phyloP scores from a whole-genome alignment of 164 flowering plant species.

The Piper betle region DNA sequence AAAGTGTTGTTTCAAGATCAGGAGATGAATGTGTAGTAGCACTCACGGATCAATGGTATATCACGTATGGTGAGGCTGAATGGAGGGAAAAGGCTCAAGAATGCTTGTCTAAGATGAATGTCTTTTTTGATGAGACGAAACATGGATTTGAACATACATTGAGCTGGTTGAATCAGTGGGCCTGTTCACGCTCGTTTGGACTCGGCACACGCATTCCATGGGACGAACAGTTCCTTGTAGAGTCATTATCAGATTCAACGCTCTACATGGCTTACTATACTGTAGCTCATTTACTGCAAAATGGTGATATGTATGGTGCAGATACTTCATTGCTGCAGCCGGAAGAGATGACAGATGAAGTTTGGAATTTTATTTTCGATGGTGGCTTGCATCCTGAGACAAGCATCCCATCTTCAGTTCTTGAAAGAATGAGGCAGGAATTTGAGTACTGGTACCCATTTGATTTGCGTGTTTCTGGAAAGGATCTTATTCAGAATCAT shows the following conservation, averaged over 20 bases:
- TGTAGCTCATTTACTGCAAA: constrained; percentile 59
- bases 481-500: constrained; percentile 90
- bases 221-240: constrained; percentile 80
- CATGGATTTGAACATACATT: constrained; percentile 81
- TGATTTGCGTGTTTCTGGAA: constrained; percentile 87
- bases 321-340: constrained; percentile 55
- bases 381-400: constrained; percentile 46
- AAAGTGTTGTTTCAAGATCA: constrained; percentile 72
- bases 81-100: constrained; percentile 65
- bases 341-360: constrained; percentile 75
- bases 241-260: constrained; percentile 88
- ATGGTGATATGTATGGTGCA: constrained; percentile 26
- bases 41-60: constrained; percentile 86
- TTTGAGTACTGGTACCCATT: constrained; percentile 95
- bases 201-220: constrained; percentile 71
- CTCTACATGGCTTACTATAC: constrained; percentile 91
- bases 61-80: constrained; percentile 69
- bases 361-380: constrained; percentile 71
- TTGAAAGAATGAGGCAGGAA: constrained; percentile 77
- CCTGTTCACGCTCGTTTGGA: constrained; percentile 32
- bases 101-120: constrained; percentile 50
- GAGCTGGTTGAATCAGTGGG: constrained; percentile 82
- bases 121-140: constrained; percentile 57
- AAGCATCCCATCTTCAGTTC: constrained; percentile 30
- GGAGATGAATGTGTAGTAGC: constrained; percentile 96